A percentile compares a stretch with the other conserved stretches of the same genome.
phyloP scores from a whole-genome alignment of 768 basidiomycete species.

The Cubamyces sp. region DNA sequence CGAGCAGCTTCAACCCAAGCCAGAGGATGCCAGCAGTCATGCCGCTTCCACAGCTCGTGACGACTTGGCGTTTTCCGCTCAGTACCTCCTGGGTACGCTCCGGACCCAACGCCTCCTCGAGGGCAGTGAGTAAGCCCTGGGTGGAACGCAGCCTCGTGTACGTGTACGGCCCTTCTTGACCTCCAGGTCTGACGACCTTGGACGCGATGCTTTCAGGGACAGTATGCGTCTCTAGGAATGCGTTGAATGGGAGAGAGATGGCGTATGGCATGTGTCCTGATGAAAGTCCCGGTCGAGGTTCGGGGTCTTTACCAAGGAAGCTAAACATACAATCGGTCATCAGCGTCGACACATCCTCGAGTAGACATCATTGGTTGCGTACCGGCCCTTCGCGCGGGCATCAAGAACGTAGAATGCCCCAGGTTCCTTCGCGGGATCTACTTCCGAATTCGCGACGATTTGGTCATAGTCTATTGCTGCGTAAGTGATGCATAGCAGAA shows the following conservation, averaged over 20 bases:
- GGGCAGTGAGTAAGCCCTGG: conserved; percentile 50
- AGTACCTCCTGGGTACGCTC: conserved; percentile 60
- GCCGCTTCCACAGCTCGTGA: conserved; percentile 90
- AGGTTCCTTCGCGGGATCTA: conserved; percentile 47
- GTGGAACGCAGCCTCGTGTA: conserved; percentile 36
- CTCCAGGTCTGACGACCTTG: conserved; percentile 8
- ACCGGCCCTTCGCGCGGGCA: conserved; percentile 85
- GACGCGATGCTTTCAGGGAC: conserved; percentile 24
- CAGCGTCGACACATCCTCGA: neutral
- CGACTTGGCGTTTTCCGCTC: conserved; percentile 61
- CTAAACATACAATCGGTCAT: conserved; percentile 43
- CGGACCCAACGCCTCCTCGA: conserved; percentile 66
- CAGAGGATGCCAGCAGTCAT: conserved; percentile 98
- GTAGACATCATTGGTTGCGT: conserved; percentile 2
- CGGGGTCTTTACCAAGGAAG: conserved; percentile 79
- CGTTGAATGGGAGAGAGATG: conserved; percentile 79
- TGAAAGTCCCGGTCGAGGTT: conserved; percentile 85
- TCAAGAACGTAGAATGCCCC: conserved; percentile 79
- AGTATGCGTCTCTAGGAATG: conserved; percentile 58
- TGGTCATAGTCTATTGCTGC: conserved; percentile 70
- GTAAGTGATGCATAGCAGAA: neutral
- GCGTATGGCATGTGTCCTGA: conserved; percentile 94
- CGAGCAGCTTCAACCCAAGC: conserved; percentile 83
- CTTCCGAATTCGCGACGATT: conserved; percentile 70
- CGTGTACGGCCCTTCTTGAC: conserved; percentile 52